Conservation (phyloP, 192 early-diverging fungal species). For the Podila verticillata region DNA sequence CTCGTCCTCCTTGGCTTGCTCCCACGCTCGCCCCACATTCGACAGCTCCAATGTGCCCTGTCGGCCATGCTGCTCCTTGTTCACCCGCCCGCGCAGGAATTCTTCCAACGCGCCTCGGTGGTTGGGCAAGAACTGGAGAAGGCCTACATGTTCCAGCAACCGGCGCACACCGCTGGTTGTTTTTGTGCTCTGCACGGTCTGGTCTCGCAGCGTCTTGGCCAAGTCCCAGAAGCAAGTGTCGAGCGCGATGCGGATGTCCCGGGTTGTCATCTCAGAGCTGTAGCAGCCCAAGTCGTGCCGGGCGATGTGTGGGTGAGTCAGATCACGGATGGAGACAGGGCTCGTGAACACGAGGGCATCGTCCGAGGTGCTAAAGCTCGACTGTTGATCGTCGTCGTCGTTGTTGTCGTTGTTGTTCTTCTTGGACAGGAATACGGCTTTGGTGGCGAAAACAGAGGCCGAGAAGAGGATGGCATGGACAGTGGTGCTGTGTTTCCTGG, state of each 20-base stretch:
- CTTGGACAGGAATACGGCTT: slow-evolving; percentile 24
- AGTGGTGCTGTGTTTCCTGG: slow-evolving; percentile 18
- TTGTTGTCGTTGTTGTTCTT: too few relatives aligned
- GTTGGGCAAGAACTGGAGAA: slow-evolving; percentile 17
- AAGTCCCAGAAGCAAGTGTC: slow-evolving; percentile 28
- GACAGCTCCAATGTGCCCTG: slow-evolving; percentile 19
- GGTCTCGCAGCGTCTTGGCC: slow-evolving; percentile 2
- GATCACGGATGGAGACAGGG: slow-evolving; percentile 10
- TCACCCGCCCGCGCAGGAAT: slow-evolving; percentile 3
- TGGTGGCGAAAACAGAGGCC: slow-evolving; percentile 25
- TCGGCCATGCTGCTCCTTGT: slow-evolving; percentile 35
- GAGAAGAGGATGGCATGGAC: slow-evolving; percentile 11
- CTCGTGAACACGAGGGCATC: slow-evolving; percentile 1
- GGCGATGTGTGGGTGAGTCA: slow-evolving; percentile 9
- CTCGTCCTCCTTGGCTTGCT: neutral
- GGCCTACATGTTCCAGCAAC: slow-evolving; percentile 9
- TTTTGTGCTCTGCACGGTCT: neutral
- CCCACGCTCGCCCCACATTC: slow-evolving; percentile 23
- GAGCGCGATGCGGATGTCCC: slow-evolving; percentile 13
- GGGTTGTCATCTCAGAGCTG: slow-evolving; percentile 16
- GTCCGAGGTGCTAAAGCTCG: slow-evolving; percentile 9
- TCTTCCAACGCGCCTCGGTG: slow-evolving; percentile 22
- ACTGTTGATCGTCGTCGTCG: neutral
- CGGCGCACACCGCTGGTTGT: neutral
- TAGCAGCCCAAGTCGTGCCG: slow-evolving; percentile 12